Conservation (phyloP, 1,139 yeast genomes). For the Hansenula sp. region DNA sequence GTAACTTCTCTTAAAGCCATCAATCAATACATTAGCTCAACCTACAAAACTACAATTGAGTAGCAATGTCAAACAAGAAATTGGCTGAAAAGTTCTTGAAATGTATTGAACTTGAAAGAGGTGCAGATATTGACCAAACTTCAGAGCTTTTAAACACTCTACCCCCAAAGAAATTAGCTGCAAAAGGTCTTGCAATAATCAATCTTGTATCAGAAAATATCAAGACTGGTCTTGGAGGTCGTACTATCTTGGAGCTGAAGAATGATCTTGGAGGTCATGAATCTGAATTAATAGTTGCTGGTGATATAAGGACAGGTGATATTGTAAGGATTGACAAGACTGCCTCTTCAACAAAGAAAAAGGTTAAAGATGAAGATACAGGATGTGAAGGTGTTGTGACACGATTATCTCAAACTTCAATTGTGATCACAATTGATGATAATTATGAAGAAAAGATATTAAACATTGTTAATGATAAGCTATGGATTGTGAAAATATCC, state of each 20-base stretch:
- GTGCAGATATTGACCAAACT: slow-evolving; percentile 55
- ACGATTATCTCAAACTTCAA: slow-evolving; percentile 15
- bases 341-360: slow-evolving; percentile 6
- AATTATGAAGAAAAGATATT: slow-evolving; percentile 40
- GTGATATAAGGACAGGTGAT: slow-evolving; percentile 74
- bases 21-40: too few relatives aligned
- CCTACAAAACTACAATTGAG: neutral
- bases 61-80: slow-evolving; percentile 18
- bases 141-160: slow-evolving; percentile 42
- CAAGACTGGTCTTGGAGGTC: slow-evolving; percentile 80
- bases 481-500: slow-evolving; percentile 65
- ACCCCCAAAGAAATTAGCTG: slow-evolving; percentile 62
- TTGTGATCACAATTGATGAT: slow-evolving; percentile 64
- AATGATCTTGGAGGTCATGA: slow-evolving; percentile 51
- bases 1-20: too few relatives aligned
- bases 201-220: slow-evolving; percentile 58
- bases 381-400: slow-evolving; percentile 56
- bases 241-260: slow-evolving; percentile 60
- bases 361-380: slow-evolving; percentile 14
- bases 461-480: slow-evolving; percentile 39
- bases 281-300: slow-evolving; percentile 42
- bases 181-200: slow-evolving; percentile 69
- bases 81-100: slow-evolving; percentile 42
- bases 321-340: slow-evolving; percentile 48
- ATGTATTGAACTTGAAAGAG: slow-evolving; percentile 53